Base-by-base conservation (phyloP, 306 rosid genomes). In the Hippophae gyantsensis region DNA sequence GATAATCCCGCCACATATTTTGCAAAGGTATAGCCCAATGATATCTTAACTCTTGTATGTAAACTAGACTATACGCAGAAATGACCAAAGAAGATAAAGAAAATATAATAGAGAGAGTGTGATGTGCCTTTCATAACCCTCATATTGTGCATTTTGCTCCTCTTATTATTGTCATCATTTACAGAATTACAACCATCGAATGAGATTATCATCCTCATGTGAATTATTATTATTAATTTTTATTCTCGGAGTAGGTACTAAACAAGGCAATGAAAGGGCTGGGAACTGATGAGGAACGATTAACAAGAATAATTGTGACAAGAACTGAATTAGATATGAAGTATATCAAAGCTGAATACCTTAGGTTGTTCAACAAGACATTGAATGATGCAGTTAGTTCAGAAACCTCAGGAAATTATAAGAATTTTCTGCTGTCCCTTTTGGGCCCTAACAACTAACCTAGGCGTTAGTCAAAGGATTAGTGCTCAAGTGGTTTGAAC, bases 301-400 rank as follows among this genome's bases (percentile, higher is more conserved):
- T 89, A 9, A 67, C 78, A 46, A 76, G 89, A 65, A 80, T 84
- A 42, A 75, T 86, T 64, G 83, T 84, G 62, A 78, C 97, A 43
- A 86, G 95, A 62, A 49, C 81, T 43, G 89, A 89, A 73, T 66
- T 78, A 12, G 93, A 89, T 63, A 79, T 89, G 81, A 89, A 70
- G 64, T 82, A 84, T 56, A 78, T 86, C 66, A 84, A 84, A 76
- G 80, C 71, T 7, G 93, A 84, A 69, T 89, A 86, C 45, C 58
- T 59, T 42, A 84, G 67, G 70, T 80, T 84, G 60, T 81, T 82
- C 68, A 66, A 71, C 54, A 83, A 83, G 77, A 72, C 89, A 5
- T 59, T 84, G 70, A 71, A 81, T 48, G 79, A 82, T 69, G 87
- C 80, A n/a, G 95, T 89, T 65, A 82, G 76, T 61, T 86, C 97